Percentiles rank a stretch among this genome's conserved stretches.
Conservation (phyloP, 768 basidiomycete genomes). For the Dioszegia hungarica region DNA sequence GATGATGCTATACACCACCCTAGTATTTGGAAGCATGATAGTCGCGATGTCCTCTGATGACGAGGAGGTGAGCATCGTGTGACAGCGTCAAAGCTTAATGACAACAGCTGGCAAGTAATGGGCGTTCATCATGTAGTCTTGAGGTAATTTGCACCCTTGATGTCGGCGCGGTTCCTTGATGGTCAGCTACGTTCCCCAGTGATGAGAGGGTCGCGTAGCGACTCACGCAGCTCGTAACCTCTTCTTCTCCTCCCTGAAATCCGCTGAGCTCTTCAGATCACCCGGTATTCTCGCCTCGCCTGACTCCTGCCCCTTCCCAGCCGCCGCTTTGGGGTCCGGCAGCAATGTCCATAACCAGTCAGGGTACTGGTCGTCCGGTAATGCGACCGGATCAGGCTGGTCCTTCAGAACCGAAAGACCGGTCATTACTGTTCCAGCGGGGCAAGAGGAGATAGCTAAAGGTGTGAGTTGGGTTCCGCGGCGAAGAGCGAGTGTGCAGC, state of each 20-base stretch:
- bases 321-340: conserved; percentile 31
- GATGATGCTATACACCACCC: no score
- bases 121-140: conserved; percentile 45
- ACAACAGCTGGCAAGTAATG: no score
- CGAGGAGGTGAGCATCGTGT: no score
- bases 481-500: neutral
- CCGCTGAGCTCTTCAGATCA: conserved; percentile 16
- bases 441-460: conserved; percentile 36
- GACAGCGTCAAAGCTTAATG: no score
- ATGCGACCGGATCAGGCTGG: conserved; percentile 69
- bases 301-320: conserved; percentile 7
- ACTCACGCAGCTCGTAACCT: conserved; percentile 41
- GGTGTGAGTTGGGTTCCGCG: conserved; percentile 8
- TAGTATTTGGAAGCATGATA: no score
- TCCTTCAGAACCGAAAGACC: conserved; percentile 79
- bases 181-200: conserved; percentile 2
- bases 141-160: conserved; percentile 82
- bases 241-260: conserved; percentile 38
- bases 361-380: conserved; percentile 78
- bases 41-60: no score
- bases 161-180: conserved; percentile 55
- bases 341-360: conserved; percentile 81
- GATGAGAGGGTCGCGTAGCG: no score
- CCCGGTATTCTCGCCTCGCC: conserved; percentile 2
- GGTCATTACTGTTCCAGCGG: conserved; percentile 67